Percentiles rank a stretch among this genome's conserved stretches.
Evolutionary conservation across 2,329 filamentous ascomycete species (phyloP).

Genomic region (Apiospora malaysiana): DNA sequence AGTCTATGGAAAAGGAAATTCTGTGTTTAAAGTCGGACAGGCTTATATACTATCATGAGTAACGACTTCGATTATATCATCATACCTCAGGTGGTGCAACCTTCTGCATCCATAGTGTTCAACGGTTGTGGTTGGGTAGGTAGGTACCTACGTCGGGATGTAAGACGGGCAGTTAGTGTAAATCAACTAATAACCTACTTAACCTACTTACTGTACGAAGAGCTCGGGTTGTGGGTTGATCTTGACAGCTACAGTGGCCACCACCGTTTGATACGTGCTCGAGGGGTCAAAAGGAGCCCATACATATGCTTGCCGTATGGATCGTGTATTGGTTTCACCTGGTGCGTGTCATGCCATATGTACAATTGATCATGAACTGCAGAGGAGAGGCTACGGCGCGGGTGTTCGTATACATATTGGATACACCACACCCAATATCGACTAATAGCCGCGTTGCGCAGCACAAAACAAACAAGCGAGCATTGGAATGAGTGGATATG

Average conservation of each 20-base stretch:
- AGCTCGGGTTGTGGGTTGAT: background rate
- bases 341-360: background rate
- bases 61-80: background rate
- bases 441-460: conserved; percentile 5
- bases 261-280: background rate
- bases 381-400: background rate
- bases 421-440: background rate
- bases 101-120: conserved; percentile 12
- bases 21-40: background rate
- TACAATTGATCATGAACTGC: background rate
- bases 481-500: conserved; percentile 6
- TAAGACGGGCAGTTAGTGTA: background rate
- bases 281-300: background rate
- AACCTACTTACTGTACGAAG: no score
- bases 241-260: conserved; percentile 4
- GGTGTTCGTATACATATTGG: background rate
- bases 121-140: conserved; percentile 6
- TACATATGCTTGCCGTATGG: background rate
- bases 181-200: no score
- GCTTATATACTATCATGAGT: background rate
- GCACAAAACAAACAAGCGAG: conserved; percentile 1
- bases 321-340: background rate
- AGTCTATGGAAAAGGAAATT: background rate
- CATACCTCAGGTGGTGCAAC: conserved; percentile 8
- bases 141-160: background rate